Conservation (phyloP, 768 basidiomycete genomes). For the Termitomyces sp. region DNA sequence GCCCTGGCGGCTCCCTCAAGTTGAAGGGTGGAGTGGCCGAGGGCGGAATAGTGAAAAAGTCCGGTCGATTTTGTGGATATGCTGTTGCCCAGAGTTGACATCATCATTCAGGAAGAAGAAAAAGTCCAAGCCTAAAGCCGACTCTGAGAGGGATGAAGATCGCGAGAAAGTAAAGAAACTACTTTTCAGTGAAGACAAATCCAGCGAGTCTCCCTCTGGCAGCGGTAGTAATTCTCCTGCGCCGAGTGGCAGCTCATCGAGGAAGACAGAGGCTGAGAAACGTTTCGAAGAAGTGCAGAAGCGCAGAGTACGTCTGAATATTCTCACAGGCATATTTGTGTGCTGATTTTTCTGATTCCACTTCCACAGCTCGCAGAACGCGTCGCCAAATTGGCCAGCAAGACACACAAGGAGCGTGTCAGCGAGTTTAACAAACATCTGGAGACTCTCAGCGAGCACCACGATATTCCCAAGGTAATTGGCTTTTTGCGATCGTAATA, state of each 20-base stretch:
- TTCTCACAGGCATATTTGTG: neutral
- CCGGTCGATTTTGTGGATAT: slow-evolving; percentile 18
- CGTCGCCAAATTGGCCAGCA: slow-evolving; percentile 71
- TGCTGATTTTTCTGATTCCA: slow-evolving; percentile 2
- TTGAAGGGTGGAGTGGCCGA: slow-evolving; percentile 79
- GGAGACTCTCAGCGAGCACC: slow-evolving; percentile 86
- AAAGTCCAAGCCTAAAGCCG: slow-evolving; percentile 62
- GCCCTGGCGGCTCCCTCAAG: slow-evolving; percentile 84
- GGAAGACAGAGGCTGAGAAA: slow-evolving; percentile 82
- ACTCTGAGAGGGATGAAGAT: slow-evolving; percentile 41
- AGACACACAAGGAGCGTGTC: slow-evolving; percentile 93
- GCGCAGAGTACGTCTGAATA: slow-evolving; percentile 50
- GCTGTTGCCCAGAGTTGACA: slow-evolving; percentile 6
- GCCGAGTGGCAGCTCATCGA: slow-evolving; percentile 39
- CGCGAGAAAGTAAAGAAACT: slow-evolving; percentile 47
- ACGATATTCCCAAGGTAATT: slow-evolving; percentile 87
- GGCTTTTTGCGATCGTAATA: slow-evolving; percentile 2
- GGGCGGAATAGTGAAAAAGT: slow-evolving; percentile 84
- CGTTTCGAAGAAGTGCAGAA: slow-evolving; percentile 87
- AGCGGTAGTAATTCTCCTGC: slow-evolving; percentile 61
- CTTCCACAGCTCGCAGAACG: slow-evolving; percentile 57
- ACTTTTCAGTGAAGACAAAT: slow-evolving; percentile 40
- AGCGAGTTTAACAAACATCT: slow-evolving; percentile 85
- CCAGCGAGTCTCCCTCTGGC: slow-evolving; percentile 40
- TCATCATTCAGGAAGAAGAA: slow-evolving; percentile 73